A percentile compares a stretch with the other conserved stretches of the same genome.
Conservation (phyloP, 1,139 yeast species). For the Debaryomyces nepalensis region DNA sequence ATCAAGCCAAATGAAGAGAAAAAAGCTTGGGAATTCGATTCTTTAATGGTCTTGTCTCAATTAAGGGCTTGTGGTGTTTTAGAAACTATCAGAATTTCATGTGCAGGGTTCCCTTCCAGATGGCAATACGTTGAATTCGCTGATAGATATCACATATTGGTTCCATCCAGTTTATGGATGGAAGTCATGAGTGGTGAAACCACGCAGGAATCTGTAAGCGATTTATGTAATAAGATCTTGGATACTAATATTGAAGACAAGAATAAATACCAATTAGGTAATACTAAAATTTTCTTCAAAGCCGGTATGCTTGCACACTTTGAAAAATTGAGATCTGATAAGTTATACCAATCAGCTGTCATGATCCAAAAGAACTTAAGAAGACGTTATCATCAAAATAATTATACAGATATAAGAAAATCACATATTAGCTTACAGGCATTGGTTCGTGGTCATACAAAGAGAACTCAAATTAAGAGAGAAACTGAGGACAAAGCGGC, state of each 20-base stretch:
- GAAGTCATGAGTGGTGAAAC: constrained; percentile 60
- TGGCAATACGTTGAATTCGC: constrained; percentile 97
- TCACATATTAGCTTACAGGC: constrained; percentile 67
- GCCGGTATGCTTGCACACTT: constrained; percentile 95
- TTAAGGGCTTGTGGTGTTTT: constrained; percentile 98
- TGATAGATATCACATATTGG: constrained; percentile 81
- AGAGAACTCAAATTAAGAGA: constrained; percentile 59
- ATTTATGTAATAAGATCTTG: constrained; percentile 71
- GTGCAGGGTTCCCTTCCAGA: constrained; percentile 97
- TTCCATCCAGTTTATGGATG: constrained; percentile 73
- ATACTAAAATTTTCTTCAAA: constrained; percentile 91
- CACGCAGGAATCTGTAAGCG: constrained; percentile 61
- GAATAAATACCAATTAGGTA: constrained; percentile 80
- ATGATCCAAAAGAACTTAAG: constrained; percentile 86
- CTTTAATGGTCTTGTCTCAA: constrained; percentile 93
- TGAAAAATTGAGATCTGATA: constrained; percentile 83
- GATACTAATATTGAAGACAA: constrained; percentile 63
- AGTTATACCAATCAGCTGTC: constrained; percentile 76
- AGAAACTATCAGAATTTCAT: constrained; percentile 93
- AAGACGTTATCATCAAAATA: constrained; percentile 64
- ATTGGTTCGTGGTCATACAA: constrained; percentile 62
- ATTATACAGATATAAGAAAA: constrained; percentile 57
- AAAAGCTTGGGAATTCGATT: constrained; percentile 95
- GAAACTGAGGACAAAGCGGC: constrained; percentile 72
- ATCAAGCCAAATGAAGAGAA: constrained; percentile 95